Base-by-base conservation (phyloP, 805 yeast genomes). In the Candida andamanensis region DNA sequence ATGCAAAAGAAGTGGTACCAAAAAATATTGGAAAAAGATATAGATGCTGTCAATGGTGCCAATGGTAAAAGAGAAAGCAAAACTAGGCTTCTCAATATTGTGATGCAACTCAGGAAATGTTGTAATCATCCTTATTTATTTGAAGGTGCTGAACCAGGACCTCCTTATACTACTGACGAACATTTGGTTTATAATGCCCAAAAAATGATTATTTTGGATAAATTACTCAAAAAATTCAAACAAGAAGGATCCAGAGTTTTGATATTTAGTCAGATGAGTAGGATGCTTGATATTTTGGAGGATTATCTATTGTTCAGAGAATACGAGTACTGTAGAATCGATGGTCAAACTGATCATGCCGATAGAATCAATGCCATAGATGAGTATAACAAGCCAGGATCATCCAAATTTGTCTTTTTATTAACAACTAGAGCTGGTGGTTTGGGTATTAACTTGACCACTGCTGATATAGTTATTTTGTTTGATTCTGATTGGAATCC, bases 101-200 rank as follows among this genome's bases (percentile, higher is more conserved):
- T 90, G 10, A 90, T 90, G 97, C 97, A 90, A 58, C 67, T 90
- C 42, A 72, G 97, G 49, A 90, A 90, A 56, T 90, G 97, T 56
- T 90, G 97, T 56, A 90, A 92, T 54, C 98, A 92, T 59, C 97
- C 97, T 0, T 90, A 92, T 56, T 63, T 90, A 33, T 92, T 92
- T 50, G 97, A 90, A 54, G 97, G 98, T n/a, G 98, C 97, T 1
- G 97, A 89, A 57, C 97, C 97, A 0, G 97, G 97, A 7, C 97
- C 97, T 1, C 97, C 97, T 1, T 90, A 70, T 50, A 90, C 97
- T 1, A 90, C 95, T 1, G 97, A 87, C 56, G 97, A 89, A 56
- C 97, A 90, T 59, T 68, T 90, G 41, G 80, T 89, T n/a, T 79
- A 48, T 63, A 90, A 90, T 53, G 72, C 95, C 5, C 96, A 95